Evolutionary conservation across 257 asterid genomes (phyloP), one percentile per base, ranked within the genome.

Genomic region (Ballota nigra): DNA sequence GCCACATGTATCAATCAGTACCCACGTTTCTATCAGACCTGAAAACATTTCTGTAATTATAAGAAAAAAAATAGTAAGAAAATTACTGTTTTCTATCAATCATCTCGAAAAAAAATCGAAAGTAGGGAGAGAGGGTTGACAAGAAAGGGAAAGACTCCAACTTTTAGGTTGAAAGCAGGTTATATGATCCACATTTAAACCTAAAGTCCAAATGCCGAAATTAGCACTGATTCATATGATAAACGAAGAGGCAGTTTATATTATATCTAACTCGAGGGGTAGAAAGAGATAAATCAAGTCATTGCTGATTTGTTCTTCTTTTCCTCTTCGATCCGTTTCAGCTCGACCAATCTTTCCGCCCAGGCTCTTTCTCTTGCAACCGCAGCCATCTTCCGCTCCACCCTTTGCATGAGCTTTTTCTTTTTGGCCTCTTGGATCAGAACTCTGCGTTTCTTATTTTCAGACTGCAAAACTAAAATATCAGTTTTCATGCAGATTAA

Each of bases 331-430:
- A 88, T 87, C 57, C 80, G 84, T 77, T 91, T 83, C 78, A 94
- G 82, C 85, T 91, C 99, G 5, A 69, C 80, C 72, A 91, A 73
- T 81, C 96, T 79, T 81, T 89, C 87, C 11, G 82, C 82, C 99
- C 98, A 94, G n/a, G 95, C 98, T 74, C 91, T 89, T 8, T 94
- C 97, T 77, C 98, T 88, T 56, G 97, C 98, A 74, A 91, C 97
- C 3, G 96, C 89, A 79, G 98, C 99, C 97, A 94, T 94, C 83
- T 91, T 91, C 12, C 95, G 81, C 71, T 91, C 99, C 24, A 91
- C 95, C 82, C 96, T 81, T 66, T 89, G 79, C 67, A 75, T 82
- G 11, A 79, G 66, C 81, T 92, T 93, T 75, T 87, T 90, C 87
- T 81, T 73, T 16, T 84, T 83, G 4, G 97, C 97, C 85, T 87